Percentiles rank a stretch among this genome's conserved stretches.
These are phyloP conservation scores for Phialocephala sp. DNA, from an alignment of 2,329 filamentous ascomycete species.

Conservation along the genomic window DNA sequence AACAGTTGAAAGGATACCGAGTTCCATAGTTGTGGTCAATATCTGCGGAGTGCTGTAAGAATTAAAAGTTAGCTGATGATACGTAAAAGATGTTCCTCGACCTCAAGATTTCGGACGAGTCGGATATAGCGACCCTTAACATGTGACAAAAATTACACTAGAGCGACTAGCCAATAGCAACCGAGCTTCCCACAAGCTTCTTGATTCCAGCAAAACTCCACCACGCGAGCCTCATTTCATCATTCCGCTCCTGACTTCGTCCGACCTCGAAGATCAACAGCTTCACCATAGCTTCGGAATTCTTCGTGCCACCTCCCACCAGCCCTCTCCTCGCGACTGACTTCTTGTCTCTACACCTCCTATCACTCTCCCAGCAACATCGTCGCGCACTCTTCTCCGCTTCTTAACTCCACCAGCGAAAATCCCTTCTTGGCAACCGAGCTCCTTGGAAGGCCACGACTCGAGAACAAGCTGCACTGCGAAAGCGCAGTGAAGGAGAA, in stretches of 20 bases:
- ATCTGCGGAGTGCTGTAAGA: too few species aligned
- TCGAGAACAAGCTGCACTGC: conserved; percentile 16
- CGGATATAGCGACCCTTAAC: conserved; percentile 14
- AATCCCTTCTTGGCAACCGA: conserved; percentile 19
- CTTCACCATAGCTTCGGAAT: conserved; percentile 24
- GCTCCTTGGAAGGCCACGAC: conserved; percentile 12
- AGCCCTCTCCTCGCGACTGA: not conserved
- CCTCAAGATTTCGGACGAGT: conserved; percentile 9
- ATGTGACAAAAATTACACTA: conserved; percentile 2
- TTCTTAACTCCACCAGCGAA: conserved; percentile 18
- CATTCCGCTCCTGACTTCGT: conserved; percentile 28
- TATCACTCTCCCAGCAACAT: not conserved
- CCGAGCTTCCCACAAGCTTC: conserved; percentile 16
- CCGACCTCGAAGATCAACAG: conserved; percentile 28
- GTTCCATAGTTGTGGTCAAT: too few species aligned
- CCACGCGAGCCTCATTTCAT: conserved; percentile 36
- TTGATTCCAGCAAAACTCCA: conserved; percentile 26
- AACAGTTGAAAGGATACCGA: too few species aligned
- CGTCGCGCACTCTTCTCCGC: conserved; percentile 15
- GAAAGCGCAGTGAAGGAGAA: conserved; percentile 19
- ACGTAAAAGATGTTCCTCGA: not conserved
- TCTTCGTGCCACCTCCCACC: conserved; percentile 12
- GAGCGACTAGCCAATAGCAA: not conserved
- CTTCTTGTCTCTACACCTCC: conserved; percentile 8
- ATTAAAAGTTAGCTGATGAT: not conserved